Evolutionary conservation across 2,329 filamentous ascomycete genomes (phyloP).

Genomic region (Penicillium italicum): DNA sequence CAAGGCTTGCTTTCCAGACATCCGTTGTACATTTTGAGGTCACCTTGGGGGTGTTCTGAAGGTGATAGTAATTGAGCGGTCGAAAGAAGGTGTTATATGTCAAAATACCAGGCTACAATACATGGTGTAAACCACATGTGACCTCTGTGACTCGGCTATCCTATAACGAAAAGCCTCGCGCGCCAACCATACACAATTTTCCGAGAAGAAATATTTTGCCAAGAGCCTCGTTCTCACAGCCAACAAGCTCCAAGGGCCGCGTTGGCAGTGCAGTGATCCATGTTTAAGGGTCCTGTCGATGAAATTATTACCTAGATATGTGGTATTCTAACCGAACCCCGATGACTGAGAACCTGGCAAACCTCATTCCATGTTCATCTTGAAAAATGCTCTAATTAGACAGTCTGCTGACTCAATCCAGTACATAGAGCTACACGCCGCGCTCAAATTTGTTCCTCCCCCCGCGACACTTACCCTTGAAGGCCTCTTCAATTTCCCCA

Average conservation of each 20-base stretch:
- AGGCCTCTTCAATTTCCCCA: constrained; percentile 51
- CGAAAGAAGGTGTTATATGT: too few species aligned
- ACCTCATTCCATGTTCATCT: neutral
- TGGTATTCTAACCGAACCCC: neutral
- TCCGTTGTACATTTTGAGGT: too few species aligned
- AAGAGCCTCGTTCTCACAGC: neutral
- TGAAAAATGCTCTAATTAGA: neutral
- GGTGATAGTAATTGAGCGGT: too few species aligned
- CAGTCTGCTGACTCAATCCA: neutral
- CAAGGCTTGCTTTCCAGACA: too few species aligned
- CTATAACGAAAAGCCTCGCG: too few species aligned
- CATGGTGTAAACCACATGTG: too few species aligned
- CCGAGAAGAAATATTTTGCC: neutral
- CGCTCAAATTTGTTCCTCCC: neutral
- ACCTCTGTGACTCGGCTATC: too few species aligned
- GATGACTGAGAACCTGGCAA: neutral
- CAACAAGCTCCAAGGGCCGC: neutral
- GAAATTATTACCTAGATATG: neutral
- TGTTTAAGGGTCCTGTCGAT: neutral
- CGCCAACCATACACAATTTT: neutral
- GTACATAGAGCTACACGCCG: neutral
- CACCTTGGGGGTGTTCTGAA: too few species aligned
- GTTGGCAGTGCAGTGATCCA: neutral
- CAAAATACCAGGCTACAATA: too few species aligned
- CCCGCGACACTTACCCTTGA: constrained; percentile 29